Evolutionary conservation across 2,329 filamentous ascomycete species (phyloP), one percentile per base, ranked within the genome.

Genomic region (Nemania sp.): DNA sequence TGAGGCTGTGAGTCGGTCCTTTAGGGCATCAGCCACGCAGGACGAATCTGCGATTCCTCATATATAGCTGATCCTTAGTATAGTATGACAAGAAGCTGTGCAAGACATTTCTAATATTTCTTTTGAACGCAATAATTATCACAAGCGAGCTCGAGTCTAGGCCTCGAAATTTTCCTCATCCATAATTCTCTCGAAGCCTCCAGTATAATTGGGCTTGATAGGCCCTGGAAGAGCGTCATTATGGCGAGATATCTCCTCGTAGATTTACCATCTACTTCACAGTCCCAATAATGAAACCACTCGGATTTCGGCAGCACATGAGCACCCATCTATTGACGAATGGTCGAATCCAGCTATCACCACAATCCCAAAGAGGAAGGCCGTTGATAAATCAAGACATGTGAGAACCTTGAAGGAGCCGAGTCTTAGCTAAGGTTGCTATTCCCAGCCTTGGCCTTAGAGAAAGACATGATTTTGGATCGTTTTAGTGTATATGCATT

Each of bases 311-410:
- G 52, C 53, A 69, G 22, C 15, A 29, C 35, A 63, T 59, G 18
- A 38, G 35, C 8, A 27, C 20, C 24, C 7, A 13, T 38, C 24
- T 13, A 3, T 29, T 32, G 27, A 54, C 26, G 55, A 57, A 32
- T 47, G 32, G 20, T 38, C n/a, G 13, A 38, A 26, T 52, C 13
- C 13, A 32, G 20, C 20, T 47, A 35, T 22, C 20, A 58, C 29
- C 22, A 22, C 10, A 60, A 24, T 8, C 58, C 32, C 10, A 59
- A 63, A 59, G 24, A 38, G 60, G 67, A 61, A 64, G 66, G 55
- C 35, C 15, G 32, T 57, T 57, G 8, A 8, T 13, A 22, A 22
- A 47, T 3, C 32, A 47, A 57, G 61, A 60, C 18, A 24, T 29
- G 6, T 2, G 26, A 65, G 32, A 32, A 52, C 51, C 43, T 52